Conservation (phyloP, 2,329 filamentous ascomycete species). For the Lojkania enalia region DNA sequence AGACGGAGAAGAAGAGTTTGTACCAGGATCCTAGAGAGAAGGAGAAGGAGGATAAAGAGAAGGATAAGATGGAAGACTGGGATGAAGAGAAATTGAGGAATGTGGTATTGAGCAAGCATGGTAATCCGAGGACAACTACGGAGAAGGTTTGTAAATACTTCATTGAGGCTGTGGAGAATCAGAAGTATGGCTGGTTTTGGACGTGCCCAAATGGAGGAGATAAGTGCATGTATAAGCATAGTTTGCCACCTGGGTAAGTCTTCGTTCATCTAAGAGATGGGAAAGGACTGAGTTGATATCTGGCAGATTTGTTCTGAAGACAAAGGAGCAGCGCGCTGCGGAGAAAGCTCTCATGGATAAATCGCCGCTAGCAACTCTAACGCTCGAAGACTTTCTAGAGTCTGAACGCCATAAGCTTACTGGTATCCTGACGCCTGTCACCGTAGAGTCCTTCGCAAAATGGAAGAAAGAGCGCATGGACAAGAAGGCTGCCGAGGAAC, state of each 20-base stretch:
- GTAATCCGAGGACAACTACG: slow-evolving; percentile 91
- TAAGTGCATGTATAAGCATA: slow-evolving; percentile 98
- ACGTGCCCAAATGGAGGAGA: slow-evolving; percentile 93
- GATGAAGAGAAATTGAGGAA: slow-evolving; percentile 93
- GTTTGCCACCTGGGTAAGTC: slow-evolving; percentile 86
- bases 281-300: slow-evolving; percentile 13
- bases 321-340: slow-evolving; percentile 91
- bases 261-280: background rate
- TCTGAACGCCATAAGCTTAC: slow-evolving; percentile 94
- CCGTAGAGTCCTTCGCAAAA: slow-evolving; percentile 86
- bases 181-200: slow-evolving; percentile 99
- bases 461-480: slow-evolving; percentile 95
- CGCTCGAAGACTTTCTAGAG: slow-evolving; percentile 95
- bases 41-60: slow-evolving; percentile 77
- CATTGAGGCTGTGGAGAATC: slow-evolving; percentile 94
- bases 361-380: slow-evolving; percentile 89
- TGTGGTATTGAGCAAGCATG: slow-evolving; percentile 94
- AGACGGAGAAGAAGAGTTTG: slow-evolving; percentile 87
- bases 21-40: slow-evolving; percentile 81
- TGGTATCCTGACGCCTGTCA: slow-evolving; percentile 90
- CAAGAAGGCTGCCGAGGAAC: slow-evolving; percentile 94
- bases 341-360: slow-evolving; percentile 97
- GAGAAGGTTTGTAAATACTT: slow-evolving; percentile 99
- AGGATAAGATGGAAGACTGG: slow-evolving; percentile 94
- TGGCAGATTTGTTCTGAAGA: slow-evolving; percentile 90